Percentiles rank a stretch among this genome's conserved stretches.
phyloP scores from a whole-genome alignment of 129 eudicot species.

The Scalesia atractyloides region DNA sequence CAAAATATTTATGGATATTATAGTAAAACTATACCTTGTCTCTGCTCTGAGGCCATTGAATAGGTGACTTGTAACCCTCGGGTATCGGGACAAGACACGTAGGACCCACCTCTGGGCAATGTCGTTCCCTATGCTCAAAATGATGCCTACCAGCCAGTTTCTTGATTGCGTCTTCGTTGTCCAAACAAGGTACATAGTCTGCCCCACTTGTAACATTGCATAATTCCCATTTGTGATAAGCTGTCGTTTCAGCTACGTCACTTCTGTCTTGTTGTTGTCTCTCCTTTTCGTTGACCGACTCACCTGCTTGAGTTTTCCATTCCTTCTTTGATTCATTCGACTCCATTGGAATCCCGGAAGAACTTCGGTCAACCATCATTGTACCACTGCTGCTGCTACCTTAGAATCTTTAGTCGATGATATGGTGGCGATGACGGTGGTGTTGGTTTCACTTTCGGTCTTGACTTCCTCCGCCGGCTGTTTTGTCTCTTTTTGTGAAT shows the following conservation, averaged over 20 bases:
- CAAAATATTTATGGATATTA: constrained; percentile 11
- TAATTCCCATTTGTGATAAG: constrained; percentile 55
- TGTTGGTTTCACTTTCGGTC: constrained; percentile 12
- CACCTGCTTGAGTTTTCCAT: constrained; percentile 66
- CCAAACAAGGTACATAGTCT: constrained; percentile 83
- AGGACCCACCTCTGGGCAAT: constrained; percentile 77
- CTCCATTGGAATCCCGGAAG: constrained; percentile 65
- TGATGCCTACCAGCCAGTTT: constrained; percentile 47
- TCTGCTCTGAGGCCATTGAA: constrained; percentile 81
- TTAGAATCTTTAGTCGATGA: constrained; percentile 21
- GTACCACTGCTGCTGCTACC: constrained; percentile 1
- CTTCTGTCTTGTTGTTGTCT: constrained; percentile 41
- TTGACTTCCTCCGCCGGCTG: constrained; percentile 18
- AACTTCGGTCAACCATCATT: constrained; percentile 25
- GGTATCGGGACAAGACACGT: constrained; percentile 70
- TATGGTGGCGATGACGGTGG: not conserved
- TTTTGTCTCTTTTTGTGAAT: constrained; percentile 17
- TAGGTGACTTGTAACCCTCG: constrained; percentile 55
- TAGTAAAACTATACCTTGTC: constrained; percentile 48
- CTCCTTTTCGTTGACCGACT: constrained; percentile 64
- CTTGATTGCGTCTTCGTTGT: constrained; percentile 55
- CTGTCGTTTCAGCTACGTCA: constrained; percentile 21
- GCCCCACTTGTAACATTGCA: constrained; percentile 68
- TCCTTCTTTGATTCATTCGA: constrained; percentile 56
- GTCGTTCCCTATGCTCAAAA: constrained; percentile 77